Evolutionary conservation across 371 early-diverging fungal species (phyloP).

Genomic region (Saksenaea oblongispora): DNA sequence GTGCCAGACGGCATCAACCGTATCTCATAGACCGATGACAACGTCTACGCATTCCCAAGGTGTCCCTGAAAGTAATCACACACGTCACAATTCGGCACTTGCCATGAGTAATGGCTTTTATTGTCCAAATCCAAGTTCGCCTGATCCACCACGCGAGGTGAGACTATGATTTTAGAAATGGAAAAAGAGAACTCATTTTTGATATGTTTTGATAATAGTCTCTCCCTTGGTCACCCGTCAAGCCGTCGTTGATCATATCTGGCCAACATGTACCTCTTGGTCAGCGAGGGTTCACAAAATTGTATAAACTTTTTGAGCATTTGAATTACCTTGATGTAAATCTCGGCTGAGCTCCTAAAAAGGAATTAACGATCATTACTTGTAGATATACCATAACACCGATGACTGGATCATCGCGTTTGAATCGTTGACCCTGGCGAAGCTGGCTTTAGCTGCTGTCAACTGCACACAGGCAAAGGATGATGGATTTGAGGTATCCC

Average conservation of each 20-base stretch:
- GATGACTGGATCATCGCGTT: conserved; percentile 63
- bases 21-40: too few species aligned
- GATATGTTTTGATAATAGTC: background rate
- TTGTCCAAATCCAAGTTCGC: background rate
- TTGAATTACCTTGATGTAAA: background rate
- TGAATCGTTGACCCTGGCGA: conserved; percentile 53
- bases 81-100: background rate
- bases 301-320: background rate
- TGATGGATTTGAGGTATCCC: background rate
- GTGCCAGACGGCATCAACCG: background rate
- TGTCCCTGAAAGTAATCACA: background rate
- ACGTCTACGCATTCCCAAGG: background rate
- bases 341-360: background rate
- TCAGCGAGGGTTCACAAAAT: background rate
- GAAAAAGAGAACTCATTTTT: background rate
- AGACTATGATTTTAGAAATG: background rate
- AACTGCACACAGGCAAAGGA: background rate
- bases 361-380: background rate
- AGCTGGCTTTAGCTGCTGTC: conserved; percentile 44
- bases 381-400: conserved; percentile 54
- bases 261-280: background rate
- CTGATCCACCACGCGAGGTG: background rate
- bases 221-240: background rate
- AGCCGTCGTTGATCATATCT: background rate
- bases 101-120: background rate